Evolutionary conservation across 257 asterid genomes (phyloP), one percentile per base, ranked within the genome.

Genomic region (Solanum paucissectum): DNA sequence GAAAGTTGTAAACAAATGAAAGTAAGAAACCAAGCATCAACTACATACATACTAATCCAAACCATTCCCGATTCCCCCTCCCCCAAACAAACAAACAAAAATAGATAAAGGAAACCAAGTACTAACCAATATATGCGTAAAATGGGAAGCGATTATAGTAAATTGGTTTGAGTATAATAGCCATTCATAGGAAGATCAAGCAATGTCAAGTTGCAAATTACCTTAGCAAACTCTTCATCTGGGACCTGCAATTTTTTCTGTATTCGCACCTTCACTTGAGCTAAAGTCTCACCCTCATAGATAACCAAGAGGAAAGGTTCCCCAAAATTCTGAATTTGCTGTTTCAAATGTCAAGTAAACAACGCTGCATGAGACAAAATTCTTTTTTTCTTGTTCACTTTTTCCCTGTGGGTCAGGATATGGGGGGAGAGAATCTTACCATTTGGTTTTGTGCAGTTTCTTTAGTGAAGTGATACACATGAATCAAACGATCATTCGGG

Each of bases 271-370:
- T 88, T 93, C 84, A 92, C 87, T 44, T 91, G 83, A 84, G 94
- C 89, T 88, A 93, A 91, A 23, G 44, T 89, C 85, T 92, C 95
- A 71, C 89, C 91, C 87, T 90, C 93, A 11, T 88, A 92, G 87
- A 93, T 91, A 88, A 88, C 95, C 91, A 92, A 68, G 83, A 93
- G 87, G 87, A 93, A 93, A 40, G 96, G 95, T 76, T 92, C 94
- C 23, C 95, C 94, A 49, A 93, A 93, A 90, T 93, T 92, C 62
- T 92, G 93, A 74, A 93, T 88, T 87, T 92, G 92, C 96, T 92
- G 81, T 74, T 37, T 73, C 82, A 73, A 20, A 73, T 34, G 29
- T 73, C 82, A 73, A 73, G 27, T 73, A 73, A 73, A 73, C 16
- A 73, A 36, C 0, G 18, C 29, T 73, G 49, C 49, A 36, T 73